A percentile compares a stretch with the other conserved stretches of the same genome.
Evolutionary conservation across 768 basidiomycete species (phyloP).

Genomic region (Saitozyma podzolica): DNA sequence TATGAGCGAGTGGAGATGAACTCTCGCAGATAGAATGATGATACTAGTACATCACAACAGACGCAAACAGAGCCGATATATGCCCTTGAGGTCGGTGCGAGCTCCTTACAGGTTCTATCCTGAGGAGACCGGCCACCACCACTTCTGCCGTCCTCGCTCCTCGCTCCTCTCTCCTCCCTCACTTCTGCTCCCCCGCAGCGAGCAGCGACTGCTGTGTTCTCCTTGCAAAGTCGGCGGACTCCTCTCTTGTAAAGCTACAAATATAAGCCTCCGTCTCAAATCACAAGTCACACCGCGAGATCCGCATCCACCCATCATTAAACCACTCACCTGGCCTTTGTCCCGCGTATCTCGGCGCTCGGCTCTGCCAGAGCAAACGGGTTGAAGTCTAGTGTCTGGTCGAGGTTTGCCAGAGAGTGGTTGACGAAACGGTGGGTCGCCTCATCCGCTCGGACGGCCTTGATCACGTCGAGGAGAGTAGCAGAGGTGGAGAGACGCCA

Average conservation of each 20-base stretch:
- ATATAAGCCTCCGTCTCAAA: too few species aligned
- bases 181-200: too few species aligned
- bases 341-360: slow-evolving; percentile 79
- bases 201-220: slow-evolving; percentile 37
- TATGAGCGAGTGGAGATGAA: too few species aligned
- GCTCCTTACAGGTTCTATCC: too few species aligned
- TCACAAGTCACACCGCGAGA: too few species aligned
- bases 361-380: slow-evolving; percentile 73
- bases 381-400: slow-evolving; percentile 74
- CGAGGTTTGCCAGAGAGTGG: slow-evolving; percentile 86
- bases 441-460: slow-evolving; percentile 90
- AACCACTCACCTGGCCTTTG: slow-evolving; percentile 64
- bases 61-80: too few species aligned
- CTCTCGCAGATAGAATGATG: too few species aligned
- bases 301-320: not conserved
- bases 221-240: slow-evolving; percentile 50
- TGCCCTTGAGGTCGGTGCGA: too few species aligned
- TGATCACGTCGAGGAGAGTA: slow-evolving; percentile 75
- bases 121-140: too few species aligned
- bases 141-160: too few species aligned
- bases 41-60: too few species aligned
- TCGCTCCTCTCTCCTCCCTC: too few species aligned
- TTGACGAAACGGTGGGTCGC: slow-evolving; percentile 90
- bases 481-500: slow-evolving; percentile 57
- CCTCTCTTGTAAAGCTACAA: slow-evolving; percentile 51